phyloP scores from a whole-genome alignment of 768 basidiomycete genomes.

The Tricholoma terreum region DNA sequence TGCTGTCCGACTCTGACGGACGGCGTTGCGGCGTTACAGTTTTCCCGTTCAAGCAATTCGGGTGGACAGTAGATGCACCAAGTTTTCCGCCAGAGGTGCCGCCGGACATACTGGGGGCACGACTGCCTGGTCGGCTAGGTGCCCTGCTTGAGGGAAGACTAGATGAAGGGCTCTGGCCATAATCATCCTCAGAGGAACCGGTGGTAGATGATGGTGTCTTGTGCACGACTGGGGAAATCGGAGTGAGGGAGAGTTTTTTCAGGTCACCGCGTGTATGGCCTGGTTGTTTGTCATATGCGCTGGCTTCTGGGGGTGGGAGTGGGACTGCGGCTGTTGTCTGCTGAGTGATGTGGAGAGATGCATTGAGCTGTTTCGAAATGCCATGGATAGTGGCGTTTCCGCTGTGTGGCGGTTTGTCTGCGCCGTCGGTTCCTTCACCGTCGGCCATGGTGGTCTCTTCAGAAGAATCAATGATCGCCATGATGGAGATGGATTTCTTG shows the following conservation, averaged over 20 bases:
- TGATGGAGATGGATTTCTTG: constrained; percentile 28
- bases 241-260: constrained; percentile 41
- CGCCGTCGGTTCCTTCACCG: constrained; percentile 52
- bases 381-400: constrained; percentile 13
- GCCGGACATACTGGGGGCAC: constrained; percentile 48
- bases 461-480: constrained; percentile 46
- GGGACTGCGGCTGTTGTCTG: constrained; percentile 31
- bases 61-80: constrained; percentile 10
- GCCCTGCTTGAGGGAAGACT: constrained; percentile 48
- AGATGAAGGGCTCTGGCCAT: constrained; percentile 55
- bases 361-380: constrained; percentile 24
- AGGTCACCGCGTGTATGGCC: constrained; percentile 45
- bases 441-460: constrained; percentile 52
- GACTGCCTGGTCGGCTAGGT: constrained; percentile 52
- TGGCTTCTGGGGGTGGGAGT: constrained; percentile 50
- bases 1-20: neutral
- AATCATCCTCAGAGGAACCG: constrained; percentile 55
- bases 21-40: constrained; percentile 14
- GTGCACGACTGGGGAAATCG: constrained; percentile 31
- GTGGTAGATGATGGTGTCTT: constrained; percentile 40
- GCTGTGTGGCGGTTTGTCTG: constrained; percentile 57
- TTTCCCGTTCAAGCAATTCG: constrained; percentile 20
- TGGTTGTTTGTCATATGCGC: constrained; percentile 47
- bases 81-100: constrained; percentile 38
- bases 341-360: constrained; percentile 20